A percentile compares a stretch with the other conserved stretches of the same genome.
Conservation (phyloP, 352 stramenopile genomes). For the Globisporangium takayamanum region DNA sequence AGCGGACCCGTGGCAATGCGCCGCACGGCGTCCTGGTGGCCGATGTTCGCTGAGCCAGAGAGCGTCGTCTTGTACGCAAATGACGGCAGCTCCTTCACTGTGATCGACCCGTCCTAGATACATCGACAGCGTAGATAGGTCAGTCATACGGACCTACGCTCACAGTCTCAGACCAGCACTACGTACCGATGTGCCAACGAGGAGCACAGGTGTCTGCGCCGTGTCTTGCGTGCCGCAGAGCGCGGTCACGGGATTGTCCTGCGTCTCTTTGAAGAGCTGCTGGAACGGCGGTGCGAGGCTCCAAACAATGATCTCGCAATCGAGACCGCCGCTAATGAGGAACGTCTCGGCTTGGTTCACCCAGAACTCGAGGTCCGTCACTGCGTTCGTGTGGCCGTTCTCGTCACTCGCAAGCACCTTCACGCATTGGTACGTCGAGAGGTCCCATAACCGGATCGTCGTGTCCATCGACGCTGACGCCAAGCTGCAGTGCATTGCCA, state of each 20-base stretch:
- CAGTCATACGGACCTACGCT: background rate
- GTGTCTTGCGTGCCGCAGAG: constrained; percentile 66
- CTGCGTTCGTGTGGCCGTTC: constrained; percentile 69
- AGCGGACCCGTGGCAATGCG: constrained; percentile 64
- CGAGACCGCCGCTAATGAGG: constrained; percentile 75
- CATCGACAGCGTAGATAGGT: background rate
- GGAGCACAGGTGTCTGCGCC: constrained; percentile 57
- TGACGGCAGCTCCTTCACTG: constrained; percentile 77
- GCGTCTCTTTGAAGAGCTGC: constrained; percentile 78
- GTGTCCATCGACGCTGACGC: constrained; percentile 78
- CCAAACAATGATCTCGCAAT: constrained; percentile 84
- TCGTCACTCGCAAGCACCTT: constrained; percentile 66
- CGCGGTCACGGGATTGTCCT: constrained; percentile 70
- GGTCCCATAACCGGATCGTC: constrained; percentile 79
- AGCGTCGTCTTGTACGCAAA: constrained; percentile 84
- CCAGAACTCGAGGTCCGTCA: constrained; percentile 87
- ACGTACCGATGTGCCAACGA: constrained; percentile 69
- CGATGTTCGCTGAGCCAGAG: constrained; percentile 45
- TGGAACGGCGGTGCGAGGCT: constrained; percentile 65
- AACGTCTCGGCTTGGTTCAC: constrained; percentile 82
- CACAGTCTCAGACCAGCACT: background rate
- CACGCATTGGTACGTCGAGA: constrained; percentile 77
- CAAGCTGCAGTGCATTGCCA: constrained; percentile 20
- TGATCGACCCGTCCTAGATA: constrained; percentile 63
- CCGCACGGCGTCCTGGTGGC: constrained; percentile 70